Evolutionary conservation across 1,284 basidiomycete genomes (phyloP).

Genomic region (Bjerkandera adusta): DNA sequence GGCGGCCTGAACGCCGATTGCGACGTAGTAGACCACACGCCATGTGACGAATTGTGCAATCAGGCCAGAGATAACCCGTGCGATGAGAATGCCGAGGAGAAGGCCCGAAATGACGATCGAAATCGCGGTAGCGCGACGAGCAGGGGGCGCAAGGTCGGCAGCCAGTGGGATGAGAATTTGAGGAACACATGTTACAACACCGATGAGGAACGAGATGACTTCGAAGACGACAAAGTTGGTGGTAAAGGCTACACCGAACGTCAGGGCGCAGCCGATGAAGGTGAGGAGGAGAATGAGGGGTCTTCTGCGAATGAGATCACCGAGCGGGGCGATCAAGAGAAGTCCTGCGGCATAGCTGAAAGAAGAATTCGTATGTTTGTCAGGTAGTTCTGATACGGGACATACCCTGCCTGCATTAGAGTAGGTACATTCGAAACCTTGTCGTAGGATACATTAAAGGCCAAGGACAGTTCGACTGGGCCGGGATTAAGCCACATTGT

Average conservation of each 20-base stretch:
- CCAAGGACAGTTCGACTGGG: constrained; percentile 50
- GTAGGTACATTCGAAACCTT: constrained; percentile 56
- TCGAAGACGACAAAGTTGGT: constrained; percentile 41
- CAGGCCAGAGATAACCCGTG: constrained; percentile 46
- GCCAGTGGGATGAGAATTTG: constrained; percentile 51
- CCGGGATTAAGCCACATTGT: constrained; percentile 5
- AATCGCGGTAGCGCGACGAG: constrained; percentile 45
- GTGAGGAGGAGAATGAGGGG: constrained; percentile 44
- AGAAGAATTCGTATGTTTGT: background rate
- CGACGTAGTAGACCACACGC: constrained; percentile 47
- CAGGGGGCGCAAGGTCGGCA: constrained; percentile 49
- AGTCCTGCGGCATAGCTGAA: constrained; percentile 45
- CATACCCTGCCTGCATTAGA: constrained; percentile 46
- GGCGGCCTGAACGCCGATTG: constrained; percentile 37
- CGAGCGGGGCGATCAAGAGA: constrained; percentile 48
- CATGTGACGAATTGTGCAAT: constrained; percentile 45
- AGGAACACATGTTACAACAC: constrained; percentile 40
- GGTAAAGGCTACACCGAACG: constrained; percentile 47
- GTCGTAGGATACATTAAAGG: constrained; percentile 56
- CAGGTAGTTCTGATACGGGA: background rate
- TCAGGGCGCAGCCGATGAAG: constrained; percentile 35
- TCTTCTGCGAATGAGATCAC: constrained; percentile 51
- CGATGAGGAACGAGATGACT: constrained; percentile 45
- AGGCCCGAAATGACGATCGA: constrained; percentile 51
- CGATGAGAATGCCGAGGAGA: constrained; percentile 47